A percentile compares a stretch with the other conserved stretches of the same genome.
Conservation (phyloP, 129 eudicot genomes). For the Flaveria linearis region DNA sequence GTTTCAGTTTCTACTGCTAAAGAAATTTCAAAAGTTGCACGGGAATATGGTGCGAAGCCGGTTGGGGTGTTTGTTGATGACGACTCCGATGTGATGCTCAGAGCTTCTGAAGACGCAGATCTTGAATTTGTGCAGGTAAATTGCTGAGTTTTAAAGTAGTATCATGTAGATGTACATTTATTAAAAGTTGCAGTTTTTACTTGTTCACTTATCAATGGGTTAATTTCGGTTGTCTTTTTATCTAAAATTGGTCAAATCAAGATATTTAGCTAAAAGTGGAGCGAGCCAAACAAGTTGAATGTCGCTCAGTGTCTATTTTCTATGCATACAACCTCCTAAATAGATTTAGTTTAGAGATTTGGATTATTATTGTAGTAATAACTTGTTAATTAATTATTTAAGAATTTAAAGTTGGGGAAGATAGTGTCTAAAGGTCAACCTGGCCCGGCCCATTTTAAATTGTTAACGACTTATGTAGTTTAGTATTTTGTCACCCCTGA, state of each 20-base stretch:
- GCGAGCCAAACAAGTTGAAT: not conserved
- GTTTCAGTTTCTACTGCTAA: slow-evolving; percentile 70
- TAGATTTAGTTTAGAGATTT: not conserved
- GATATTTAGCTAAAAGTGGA: not conserved
- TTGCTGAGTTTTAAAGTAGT: not conserved
- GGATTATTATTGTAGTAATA: not conserved
- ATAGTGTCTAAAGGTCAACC: not conserved
- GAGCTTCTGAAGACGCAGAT: slow-evolving; percentile 70
- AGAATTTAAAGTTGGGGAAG: not conserved
- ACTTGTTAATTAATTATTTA: not conserved
- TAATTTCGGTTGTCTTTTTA: not conserved
- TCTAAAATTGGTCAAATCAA: not conserved
- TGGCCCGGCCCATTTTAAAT: not conserved
- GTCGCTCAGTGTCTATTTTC: not conserved
- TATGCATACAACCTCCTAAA: not conserved
- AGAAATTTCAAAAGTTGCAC: slow-evolving; percentile 77
- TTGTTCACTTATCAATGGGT: not conserved
- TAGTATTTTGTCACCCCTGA: not conserved
- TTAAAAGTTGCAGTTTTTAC: not conserved
- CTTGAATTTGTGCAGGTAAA: slow-evolving; percentile 90
- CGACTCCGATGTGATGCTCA: slow-evolving; percentile 58
- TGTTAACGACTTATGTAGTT: not conserved
- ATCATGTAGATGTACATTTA: slow-evolving; percentile 1
- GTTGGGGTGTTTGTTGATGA: slow-evolving; percentile 99
- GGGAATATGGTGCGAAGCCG: slow-evolving; percentile 78